A percentile compares a stretch with the other conserved stretches of the same genome.
Conservation (phyloP, 1,139 yeast genomes). For the Casaregolazyma suthepensis region DNA sequence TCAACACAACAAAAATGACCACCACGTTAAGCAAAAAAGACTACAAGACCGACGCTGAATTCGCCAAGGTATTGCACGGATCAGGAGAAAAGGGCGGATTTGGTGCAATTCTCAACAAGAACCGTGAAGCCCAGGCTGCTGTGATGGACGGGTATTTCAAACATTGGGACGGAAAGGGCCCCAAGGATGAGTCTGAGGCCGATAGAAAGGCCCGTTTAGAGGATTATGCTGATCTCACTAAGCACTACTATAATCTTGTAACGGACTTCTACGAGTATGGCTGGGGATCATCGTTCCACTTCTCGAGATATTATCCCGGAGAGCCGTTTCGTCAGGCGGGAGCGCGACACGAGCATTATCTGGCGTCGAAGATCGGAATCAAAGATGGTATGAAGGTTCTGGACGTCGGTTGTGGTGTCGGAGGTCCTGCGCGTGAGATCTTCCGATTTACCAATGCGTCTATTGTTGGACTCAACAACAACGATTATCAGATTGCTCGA, state of each 20-base stretch:
- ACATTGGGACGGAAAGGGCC: slow-evolving; percentile 71
- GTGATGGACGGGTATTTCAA: slow-evolving; percentile 89
- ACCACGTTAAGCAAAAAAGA: slow-evolving; percentile 36
- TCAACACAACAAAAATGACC: slow-evolving; percentile 19
- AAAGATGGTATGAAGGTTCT: slow-evolving; percentile 77
- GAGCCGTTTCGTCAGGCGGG: slow-evolving; percentile 92
- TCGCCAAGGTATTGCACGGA: slow-evolving; percentile 86
- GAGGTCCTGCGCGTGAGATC: slow-evolving; percentile 98
- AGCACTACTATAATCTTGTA: slow-evolving; percentile 92
- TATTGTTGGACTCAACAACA: slow-evolving; percentile 89
- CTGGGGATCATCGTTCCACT: slow-evolving; percentile 99
- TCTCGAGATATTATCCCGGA: slow-evolving; percentile 87
- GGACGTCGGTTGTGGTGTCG: slow-evolving; percentile 99
- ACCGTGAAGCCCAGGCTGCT: slow-evolving; percentile 69
- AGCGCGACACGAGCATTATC: slow-evolving; percentile 94
- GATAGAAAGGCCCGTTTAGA: slow-evolving; percentile 40
- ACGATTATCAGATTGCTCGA: slow-evolving; percentile 89
- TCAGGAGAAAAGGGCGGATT: slow-evolving; percentile 62
- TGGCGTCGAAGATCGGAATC: slow-evolving; percentile 82
- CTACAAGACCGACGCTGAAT: slow-evolving; percentile 41
- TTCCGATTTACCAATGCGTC: slow-evolving; percentile 83
- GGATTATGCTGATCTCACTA: slow-evolving; percentile 77
- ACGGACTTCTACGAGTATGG: slow-evolving; percentile 98
- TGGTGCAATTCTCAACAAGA: slow-evolving; percentile 69
- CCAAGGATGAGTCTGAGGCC: slow-evolving; percentile 59